Evolutionary conservation across 306 rosid species (phyloP).

Genomic region (Trifolium subterraneum): DNA sequence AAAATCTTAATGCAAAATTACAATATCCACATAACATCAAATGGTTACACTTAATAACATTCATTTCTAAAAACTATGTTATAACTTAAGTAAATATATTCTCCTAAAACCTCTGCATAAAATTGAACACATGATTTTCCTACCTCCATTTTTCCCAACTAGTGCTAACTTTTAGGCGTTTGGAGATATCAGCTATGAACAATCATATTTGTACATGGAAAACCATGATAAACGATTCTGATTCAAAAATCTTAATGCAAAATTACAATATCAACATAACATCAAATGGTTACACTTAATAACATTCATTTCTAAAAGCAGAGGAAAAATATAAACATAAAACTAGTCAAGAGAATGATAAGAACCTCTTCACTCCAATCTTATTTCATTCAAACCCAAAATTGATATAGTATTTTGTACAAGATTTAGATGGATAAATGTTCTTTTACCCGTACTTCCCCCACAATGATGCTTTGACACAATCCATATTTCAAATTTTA

Average conservation of each 20-base stretch:
- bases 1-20: too few species aligned
- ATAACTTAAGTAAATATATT: too few species aligned
- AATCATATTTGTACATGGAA: neutral
- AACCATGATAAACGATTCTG: neutral
- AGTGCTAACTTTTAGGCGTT: neutral
- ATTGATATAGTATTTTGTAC: neutral
- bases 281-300: neutral
- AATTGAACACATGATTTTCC: neutral
- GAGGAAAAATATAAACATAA: neutral
- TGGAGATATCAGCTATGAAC: neutral
- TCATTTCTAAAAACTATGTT: neutral
- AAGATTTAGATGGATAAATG: neutral
- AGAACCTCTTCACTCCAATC: neutral
- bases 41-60: neutral
- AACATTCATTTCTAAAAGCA: neutral
- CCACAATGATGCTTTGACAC: neutral
- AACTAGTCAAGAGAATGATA: neutral
- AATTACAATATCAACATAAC: neutral
- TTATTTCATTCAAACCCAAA: neutral
- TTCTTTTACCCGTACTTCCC: conserved; percentile 1
- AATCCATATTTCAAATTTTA: conserved; percentile 7
- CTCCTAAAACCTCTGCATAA: neutral
- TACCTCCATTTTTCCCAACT: neutral
- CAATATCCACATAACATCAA: neutral
- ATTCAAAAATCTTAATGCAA: too few species aligned